A percentile compares a stretch with the other conserved stretches of the same genome.
These are phyloP conservation scores for Neurospora pannonica DNA, from an alignment of 495 filamentous ascomycete genomes.

Conservation along the genomic window DNA sequence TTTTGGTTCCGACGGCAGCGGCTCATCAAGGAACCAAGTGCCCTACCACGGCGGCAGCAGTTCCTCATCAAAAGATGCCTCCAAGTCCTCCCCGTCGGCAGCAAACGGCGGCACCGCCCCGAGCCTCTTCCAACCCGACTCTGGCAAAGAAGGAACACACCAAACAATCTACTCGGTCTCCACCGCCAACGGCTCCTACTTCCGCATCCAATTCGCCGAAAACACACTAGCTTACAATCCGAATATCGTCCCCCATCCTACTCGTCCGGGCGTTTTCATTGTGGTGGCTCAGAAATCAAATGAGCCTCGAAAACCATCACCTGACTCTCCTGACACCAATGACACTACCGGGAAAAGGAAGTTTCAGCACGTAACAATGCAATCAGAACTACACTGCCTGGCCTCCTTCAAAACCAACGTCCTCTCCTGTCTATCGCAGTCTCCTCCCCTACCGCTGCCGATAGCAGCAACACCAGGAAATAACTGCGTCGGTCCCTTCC, in stretches of 20 bases:
- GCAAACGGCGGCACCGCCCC: background rate
- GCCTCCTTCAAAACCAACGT: slow-evolving; percentile 19
- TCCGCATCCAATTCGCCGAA: slow-evolving; percentile 31
- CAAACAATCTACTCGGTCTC: slow-evolving; percentile 34
- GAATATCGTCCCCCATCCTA: slow-evolving; percentile 45
- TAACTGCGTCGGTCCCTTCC: slow-evolving; percentile 29
- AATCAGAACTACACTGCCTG: slow-evolving; percentile 35
- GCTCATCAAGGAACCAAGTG: background rate
- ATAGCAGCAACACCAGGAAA: slow-evolving; percentile 31
- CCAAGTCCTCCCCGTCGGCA: background rate
- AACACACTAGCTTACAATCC: slow-evolving; percentile 33
- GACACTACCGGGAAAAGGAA: background rate
- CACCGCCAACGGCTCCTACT: slow-evolving; percentile 30
- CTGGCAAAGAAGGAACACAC: slow-evolving; percentile 9
- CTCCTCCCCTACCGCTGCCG: slow-evolving; percentile 27
- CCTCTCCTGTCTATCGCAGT: background rate
- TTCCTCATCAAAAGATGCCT: background rate
- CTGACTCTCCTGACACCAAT: background rate
- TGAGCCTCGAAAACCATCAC: background rate
- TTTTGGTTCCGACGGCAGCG: background rate
- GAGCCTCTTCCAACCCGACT: background rate
- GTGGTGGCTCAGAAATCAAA: slow-evolving; percentile 32
- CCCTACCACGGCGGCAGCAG: background rate
- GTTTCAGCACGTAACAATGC: background rate
- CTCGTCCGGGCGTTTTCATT: slow-evolving; percentile 32